Conservation (phyloP, 2,329 filamentous ascomycete species). For the Pseudogymnoascus sp. region DNA sequence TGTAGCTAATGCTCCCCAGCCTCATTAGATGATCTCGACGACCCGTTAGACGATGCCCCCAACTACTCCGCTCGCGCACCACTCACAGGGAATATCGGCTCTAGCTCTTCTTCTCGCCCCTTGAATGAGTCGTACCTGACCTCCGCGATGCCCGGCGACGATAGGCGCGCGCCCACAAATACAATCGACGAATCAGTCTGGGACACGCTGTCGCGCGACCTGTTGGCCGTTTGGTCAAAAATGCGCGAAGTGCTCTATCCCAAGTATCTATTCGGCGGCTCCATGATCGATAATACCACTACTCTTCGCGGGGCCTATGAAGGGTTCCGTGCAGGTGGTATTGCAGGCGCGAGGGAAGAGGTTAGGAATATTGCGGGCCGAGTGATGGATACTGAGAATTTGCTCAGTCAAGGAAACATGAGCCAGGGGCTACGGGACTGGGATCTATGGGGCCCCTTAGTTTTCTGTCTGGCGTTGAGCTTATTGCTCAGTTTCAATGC, state of each 20-base stretch:
- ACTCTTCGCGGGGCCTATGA: constrained; percentile 52
- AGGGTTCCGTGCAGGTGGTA: constrained; percentile 48
- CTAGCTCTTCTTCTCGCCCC: constrained; percentile 43
- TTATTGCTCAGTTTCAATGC: constrained; percentile 80
- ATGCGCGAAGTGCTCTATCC: constrained; percentile 96
- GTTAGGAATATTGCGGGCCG: constrained; percentile 51
- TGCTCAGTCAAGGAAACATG: constrained; percentile 61
- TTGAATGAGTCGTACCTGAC: constrained; percentile 77
- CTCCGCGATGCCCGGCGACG: constrained; percentile 83
- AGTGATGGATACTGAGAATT: constrained; percentile 53
- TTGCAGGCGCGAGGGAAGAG: constrained; percentile 53
- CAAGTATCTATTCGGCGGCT: constrained; percentile 74
- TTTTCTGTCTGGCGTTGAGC: constrained; percentile 86
- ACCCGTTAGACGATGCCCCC: constrained; percentile 58
- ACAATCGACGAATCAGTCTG: constrained; percentile 97
- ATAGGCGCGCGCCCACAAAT: constrained; percentile 78
- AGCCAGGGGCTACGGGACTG: constrained; percentile 86
- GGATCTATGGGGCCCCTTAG: constrained; percentile 95
- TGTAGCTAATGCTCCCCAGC: constrained; percentile 39
- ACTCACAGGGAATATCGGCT: constrained; percentile 69
- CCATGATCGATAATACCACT: constrained; percentile 50
- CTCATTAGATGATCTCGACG: constrained; percentile 86
- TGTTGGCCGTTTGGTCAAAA: constrained; percentile 93
- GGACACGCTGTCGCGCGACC: constrained; percentile 88
- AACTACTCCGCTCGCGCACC: constrained; percentile 62